A percentile compares a stretch with the other conserved stretches of the same genome.
Evolutionary conservation across 495 filamentous ascomycete species (phyloP).

Genomic region (Pyrenula massariospora): DNA sequence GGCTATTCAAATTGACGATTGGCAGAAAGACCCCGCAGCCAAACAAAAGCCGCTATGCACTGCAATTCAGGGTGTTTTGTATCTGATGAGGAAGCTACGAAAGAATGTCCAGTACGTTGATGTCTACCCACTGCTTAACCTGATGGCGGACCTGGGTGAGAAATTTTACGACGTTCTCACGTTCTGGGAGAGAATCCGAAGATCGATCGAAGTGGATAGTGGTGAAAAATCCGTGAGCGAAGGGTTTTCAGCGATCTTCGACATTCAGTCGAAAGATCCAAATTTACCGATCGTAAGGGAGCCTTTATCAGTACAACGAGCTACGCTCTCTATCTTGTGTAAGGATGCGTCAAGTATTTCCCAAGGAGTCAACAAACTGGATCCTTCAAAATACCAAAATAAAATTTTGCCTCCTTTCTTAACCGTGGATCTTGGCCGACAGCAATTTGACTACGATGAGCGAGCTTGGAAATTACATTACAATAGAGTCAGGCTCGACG

Average conservation of each 20-base stretch:
- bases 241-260: conserved; percentile 32
- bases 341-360: background rate
- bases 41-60: conserved; percentile 40
- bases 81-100: conserved; percentile 25
- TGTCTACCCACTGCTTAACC: conserved; percentile 29
- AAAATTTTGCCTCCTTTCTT: conserved; percentile 38
- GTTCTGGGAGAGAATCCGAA: conserved; percentile 42
- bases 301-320: background rate
- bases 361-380: background rate
- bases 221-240: conserved; percentile 27
- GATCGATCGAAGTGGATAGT: conserved; percentile 39
- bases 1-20: conserved; percentile 34
- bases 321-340: background rate
- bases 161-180: conserved; percentile 33
- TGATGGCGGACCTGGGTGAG: conserved; percentile 30
- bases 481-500: conserved; percentile 43
- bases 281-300: background rate
- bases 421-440: conserved; percentile 47
- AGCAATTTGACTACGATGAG: conserved; percentile 35
- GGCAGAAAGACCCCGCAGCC: conserved; percentile 30
- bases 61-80: conserved; percentile 33
- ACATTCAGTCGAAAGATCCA: conserved; percentile 13
- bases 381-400: background rate
- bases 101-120: conserved; percentile 28
- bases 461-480: conserved; percentile 48